Evolutionary conservation across 164 flowering plant species (phyloP).

Genomic region (Santalum album): DNA sequence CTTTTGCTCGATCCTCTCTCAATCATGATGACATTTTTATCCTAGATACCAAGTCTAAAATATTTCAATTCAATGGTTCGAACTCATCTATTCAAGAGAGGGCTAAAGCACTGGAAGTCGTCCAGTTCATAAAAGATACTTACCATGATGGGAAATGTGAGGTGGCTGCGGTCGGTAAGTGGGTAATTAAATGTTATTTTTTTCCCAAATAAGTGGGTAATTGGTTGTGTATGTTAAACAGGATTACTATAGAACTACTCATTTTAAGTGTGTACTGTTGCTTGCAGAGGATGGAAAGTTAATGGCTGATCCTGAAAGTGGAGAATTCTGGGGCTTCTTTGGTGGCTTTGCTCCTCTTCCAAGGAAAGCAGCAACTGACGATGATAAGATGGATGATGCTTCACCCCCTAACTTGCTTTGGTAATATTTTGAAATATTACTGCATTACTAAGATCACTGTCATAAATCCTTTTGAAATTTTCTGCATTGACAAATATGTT

Average conservation of each 20-base stretch:
- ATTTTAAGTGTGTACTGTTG: conserved; percentile 4
- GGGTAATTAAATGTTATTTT: background rate
- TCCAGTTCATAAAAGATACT: conserved; percentile 89
- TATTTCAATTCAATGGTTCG: conserved; percentile 95
- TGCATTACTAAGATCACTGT: background rate
- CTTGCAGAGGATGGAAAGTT: conserved; percentile 85
- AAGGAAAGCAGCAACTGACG: conserved; percentile 54
- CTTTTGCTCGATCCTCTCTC: conserved; percentile 92
- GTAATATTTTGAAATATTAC: conserved; percentile 26
- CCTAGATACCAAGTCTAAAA: conserved; percentile 86
- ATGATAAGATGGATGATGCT: conserved; percentile 37
- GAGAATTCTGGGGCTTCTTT: conserved; percentile 96
- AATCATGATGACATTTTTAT: conserved; percentile 95
- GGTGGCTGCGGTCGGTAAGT: conserved; percentile 86
- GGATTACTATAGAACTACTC: background rate
- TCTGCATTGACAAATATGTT: background rate
- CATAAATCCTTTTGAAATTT: background rate
- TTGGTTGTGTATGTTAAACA: background rate
- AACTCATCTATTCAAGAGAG: conserved; percentile 98
- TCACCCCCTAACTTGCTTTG: conserved; percentile 43
- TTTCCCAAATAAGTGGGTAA: background rate
- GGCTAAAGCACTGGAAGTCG: conserved; percentile 97
- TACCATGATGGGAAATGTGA: conserved; percentile 98
- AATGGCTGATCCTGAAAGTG: conserved; percentile 98
- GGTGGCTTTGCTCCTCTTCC: conserved; percentile 99